These are phyloP conservation scores for Westerdykella sp. DNA, from an alignment of 2,329 filamentous ascomycete genomes.

Conservation along the genomic window DNA sequence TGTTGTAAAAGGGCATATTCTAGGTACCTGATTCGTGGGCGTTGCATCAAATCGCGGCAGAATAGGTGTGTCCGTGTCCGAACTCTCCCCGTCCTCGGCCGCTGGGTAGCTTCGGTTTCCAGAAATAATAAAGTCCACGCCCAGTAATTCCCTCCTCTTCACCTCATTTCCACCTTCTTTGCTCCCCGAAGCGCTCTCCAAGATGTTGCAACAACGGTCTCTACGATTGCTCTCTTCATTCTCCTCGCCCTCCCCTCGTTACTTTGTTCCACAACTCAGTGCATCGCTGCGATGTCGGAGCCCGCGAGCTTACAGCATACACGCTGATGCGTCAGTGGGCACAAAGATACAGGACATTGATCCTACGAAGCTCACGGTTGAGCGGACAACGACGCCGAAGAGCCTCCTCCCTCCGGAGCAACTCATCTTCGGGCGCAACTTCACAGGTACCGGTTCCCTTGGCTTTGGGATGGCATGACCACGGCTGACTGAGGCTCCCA, in stretches of 20 bases:
- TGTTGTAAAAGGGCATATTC: constrained; percentile 6
- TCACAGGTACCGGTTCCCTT: constrained; percentile 61
- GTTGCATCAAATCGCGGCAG: constrained; percentile 9
- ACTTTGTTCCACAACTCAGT: constrained; percentile 31
- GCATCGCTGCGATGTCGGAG: constrained; percentile 42
- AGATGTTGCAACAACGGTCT: constrained; percentile 36
- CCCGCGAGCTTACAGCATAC: constrained; percentile 44
- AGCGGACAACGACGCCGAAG: constrained; percentile 70
- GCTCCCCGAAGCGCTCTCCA: constrained; percentile 6
- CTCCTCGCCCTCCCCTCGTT: constrained; percentile 22
- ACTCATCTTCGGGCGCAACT: constrained; percentile 82
- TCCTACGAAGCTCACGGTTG: constrained; percentile 66
- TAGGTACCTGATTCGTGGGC: constrained; percentile 11
- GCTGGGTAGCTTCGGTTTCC: constrained; percentile 1
- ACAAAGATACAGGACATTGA: constrained; percentile 64
- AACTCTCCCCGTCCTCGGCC: constrained; percentile 1
- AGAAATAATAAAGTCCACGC: constrained; percentile 14
- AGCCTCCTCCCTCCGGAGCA: constrained; percentile 66
- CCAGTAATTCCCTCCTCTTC: constrained; percentile 10
- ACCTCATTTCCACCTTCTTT: constrained; percentile 7
- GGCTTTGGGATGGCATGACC: neutral
- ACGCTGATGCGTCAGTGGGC: constrained; percentile 42
- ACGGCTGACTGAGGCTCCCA: constrained; percentile 36
- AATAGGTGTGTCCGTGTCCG: constrained; percentile 2
- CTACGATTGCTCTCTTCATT: constrained; percentile 29